Conservation (phyloP, 106 monocot species). For the Vanilla planifolia region DNA sequence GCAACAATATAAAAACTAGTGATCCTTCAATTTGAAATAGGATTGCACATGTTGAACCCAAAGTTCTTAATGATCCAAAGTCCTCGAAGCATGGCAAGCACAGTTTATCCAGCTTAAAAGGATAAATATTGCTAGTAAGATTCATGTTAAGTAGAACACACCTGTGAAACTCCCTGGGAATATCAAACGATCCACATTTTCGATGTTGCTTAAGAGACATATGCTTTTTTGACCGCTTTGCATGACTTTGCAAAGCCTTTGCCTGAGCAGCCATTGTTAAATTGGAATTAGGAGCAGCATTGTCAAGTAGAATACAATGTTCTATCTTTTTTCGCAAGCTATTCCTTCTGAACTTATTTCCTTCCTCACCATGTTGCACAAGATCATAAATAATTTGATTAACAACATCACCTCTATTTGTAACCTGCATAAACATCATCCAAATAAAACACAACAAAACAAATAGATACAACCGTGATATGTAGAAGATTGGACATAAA, state of each 20-base stretch:
- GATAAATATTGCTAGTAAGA: too few species aligned
- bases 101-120: too few species aligned
- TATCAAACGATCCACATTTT: conserved; percentile 64
- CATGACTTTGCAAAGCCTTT: conserved; percentile 54
- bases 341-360: conserved; percentile 40
- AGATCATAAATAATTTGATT: conserved; percentile 59
- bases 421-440: conserved; percentile 24
- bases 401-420: conserved; percentile 33
- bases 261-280: conserved; percentile 33
- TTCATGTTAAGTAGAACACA: conserved; percentile 18
- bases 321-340: conserved; percentile 50
- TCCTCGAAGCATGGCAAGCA: too few species aligned
- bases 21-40: too few species aligned
- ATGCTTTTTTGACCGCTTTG: conserved; percentile 66
- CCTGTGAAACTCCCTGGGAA: conserved; percentile 55
- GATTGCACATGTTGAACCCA: too few species aligned
- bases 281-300: conserved; percentile 41
- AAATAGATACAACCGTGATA: not conserved
- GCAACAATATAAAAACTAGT: too few species aligned
- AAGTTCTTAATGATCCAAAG: too few species aligned
- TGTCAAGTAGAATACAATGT: conserved; percentile 69
- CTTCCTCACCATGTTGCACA: conserved; percentile 66
- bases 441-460: not conserved
- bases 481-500: too few species aligned
- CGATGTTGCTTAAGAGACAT: conserved; percentile 82